Percentiles rank a stretch among this genome's conserved stretches.
Conservation (phyloP, 2,329 filamentous ascomycete species). For the Thielaviopsis ethacetica region DNA sequence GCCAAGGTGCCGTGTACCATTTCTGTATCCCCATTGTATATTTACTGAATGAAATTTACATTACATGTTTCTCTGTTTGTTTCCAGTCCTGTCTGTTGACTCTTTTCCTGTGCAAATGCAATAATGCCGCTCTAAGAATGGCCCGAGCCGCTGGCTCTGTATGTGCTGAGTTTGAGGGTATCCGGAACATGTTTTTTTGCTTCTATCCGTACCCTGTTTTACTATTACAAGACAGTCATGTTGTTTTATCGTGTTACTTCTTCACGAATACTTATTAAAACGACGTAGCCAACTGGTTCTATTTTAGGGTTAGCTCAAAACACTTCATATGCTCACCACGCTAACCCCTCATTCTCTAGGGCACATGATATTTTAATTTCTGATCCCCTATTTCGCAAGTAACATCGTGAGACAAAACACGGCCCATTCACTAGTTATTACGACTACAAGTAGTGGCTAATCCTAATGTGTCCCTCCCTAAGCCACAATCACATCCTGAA, state of each 20-base stretch:
- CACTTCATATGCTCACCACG: no score
- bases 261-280: no score
- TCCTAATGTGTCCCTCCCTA: neutral
- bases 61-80: neutral
- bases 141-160: no score
- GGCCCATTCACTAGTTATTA: neutral
- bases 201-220: neutral
- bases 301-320: neutral
- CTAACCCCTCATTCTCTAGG: neutral
- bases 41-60: slow-evolving; percentile 1
- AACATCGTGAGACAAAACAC: neutral
- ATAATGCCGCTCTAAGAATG: no score
- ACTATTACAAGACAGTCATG: no score
- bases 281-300: no score
- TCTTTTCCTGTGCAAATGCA: no score
- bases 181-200: neutral
- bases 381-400: neutral
- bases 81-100: no score
- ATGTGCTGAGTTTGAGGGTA: neutral
- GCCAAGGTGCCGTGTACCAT: slow-evolving; percentile 1
- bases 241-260: no score
- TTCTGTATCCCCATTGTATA: slow-evolving; percentile 3
- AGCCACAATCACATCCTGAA: neutral
- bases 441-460: no score
- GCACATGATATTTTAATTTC: neutral